Evolutionary conservation across 768 basidiomycete species (phyloP).

Genomic region (Trametes maxima): DNA sequence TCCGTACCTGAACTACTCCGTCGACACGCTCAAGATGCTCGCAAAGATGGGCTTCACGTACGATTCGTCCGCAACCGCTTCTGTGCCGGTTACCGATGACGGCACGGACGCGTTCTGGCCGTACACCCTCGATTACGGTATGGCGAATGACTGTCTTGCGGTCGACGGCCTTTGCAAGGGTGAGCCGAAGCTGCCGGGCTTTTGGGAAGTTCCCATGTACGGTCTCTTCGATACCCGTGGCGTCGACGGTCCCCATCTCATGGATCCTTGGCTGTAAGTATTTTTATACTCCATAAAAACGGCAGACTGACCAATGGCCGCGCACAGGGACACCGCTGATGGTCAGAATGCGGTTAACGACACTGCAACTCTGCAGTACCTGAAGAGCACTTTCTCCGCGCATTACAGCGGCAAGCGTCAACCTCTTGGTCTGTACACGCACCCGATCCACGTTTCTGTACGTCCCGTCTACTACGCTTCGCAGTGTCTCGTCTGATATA

Average conservation of each 20-base stretch:
- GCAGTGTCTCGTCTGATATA: not conserved
- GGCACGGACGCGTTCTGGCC: conserved; percentile 82
- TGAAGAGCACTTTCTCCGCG: conserved; percentile 71
- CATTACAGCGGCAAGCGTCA: conserved; percentile 78
- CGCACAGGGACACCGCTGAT: conserved; percentile 53
- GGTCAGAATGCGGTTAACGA: conserved; percentile 55
- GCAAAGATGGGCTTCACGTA: conserved; percentile 63
- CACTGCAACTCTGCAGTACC: conserved; percentile 65
- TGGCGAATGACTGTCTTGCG: conserved; percentile 75
- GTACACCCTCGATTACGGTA: conserved; percentile 76
- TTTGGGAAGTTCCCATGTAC: conserved; percentile 90
- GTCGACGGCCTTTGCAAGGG: conserved; percentile 63
- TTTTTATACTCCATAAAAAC: not conserved
- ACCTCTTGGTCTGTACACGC: conserved; percentile 80
- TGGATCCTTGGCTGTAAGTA: conserved; percentile 82
- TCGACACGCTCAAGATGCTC: conserved; percentile 62
- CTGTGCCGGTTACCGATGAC: conserved; percentile 65
- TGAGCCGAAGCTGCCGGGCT: conserved; percentile 68
- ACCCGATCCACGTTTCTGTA: conserved; percentile 76
- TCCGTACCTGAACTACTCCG: conserved; percentile 69
- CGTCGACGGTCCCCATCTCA: conserved; percentile 60
- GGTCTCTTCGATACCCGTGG: conserved; percentile 68
- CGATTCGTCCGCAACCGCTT: conserved; percentile 63
- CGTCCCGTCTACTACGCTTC: conserved; percentile 18
- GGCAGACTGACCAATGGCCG: not conserved